Base-by-base conservation (phyloP, 345 rosid genomes). In the Dipteronia dyeriana region DNA sequence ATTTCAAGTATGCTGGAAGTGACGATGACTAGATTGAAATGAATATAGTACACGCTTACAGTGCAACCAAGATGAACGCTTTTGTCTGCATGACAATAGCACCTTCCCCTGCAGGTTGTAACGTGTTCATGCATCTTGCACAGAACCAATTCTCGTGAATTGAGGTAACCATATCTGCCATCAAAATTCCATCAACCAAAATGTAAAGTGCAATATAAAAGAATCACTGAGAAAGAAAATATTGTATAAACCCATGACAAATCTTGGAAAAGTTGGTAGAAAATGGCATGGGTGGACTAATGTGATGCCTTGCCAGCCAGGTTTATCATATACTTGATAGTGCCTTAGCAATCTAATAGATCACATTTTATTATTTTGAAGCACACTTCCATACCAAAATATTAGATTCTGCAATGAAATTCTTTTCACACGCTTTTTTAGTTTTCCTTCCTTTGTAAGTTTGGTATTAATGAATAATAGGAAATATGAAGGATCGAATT, bases 41-140 rank as follows among this genome's bases (percentile, higher is more conserved):
- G 39, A 74, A 54, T 13, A 29, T 11, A 31, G 61, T 2, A 49
- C 5, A 14, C 2, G 75, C 97, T 88, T 86, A 95, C 98, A 91
- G 62, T 19, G 93, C 91, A 84, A 95, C 90, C 78, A 93, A 78
- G 41, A 95, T 77, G 65, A 88, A 86, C 9, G 84, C 84, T 5
- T 88, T 76, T 0, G 97, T 89, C 85, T 90, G 97, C 86, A 90
- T 83, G 76, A 93, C 89, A 57, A 95, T 87, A 74, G 84, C 94
- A 68, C 98, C 97, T 90, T 93, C 97, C 69, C 97, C 97, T 68
- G 89, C 81, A 68, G 93, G 86, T 41, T 86, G 87, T 14, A 81
- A 73, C 4, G 94, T 66, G 82, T 90, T 88, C 77, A 93, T 61
- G 79, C 93, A 93, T 81, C 98, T 90, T 67, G 97, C 94, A 71